phyloP scores from a whole-genome alignment of 352 stramenopile genomes.

The Globisporangium radiosum region DNA sequence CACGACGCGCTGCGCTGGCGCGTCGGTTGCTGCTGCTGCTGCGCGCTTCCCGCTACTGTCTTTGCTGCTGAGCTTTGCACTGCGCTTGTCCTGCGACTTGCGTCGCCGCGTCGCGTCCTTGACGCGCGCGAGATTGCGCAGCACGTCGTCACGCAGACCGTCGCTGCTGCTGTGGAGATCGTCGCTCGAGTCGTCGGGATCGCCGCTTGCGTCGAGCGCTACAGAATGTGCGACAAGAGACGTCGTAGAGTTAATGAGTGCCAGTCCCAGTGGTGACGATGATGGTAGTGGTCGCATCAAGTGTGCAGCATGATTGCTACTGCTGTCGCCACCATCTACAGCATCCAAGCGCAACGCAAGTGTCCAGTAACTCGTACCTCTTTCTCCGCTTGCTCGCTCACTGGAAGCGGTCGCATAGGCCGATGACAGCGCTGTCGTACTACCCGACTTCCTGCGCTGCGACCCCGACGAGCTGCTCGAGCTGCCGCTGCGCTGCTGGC shows the following conservation, averaged over 20 bases:
- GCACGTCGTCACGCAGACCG: slow-evolving; percentile 4
- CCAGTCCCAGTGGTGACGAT: slow-evolving; percentile 10
- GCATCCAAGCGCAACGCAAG: slow-evolving; percentile 1
- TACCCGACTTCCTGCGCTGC: slow-evolving; percentile 10
- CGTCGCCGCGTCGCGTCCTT: slow-evolving; percentile 7
- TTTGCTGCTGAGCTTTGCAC: slow-evolving; percentile 12
- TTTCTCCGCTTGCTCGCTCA: neutral
- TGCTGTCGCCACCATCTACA: slow-evolving; percentile 11
- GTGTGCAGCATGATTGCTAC: neutral
- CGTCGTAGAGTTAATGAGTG: slow-evolving; percentile 49
- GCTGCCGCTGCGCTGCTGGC: slow-evolving; percentile 17
- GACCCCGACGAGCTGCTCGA: slow-evolving; percentile 5
- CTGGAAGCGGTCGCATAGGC: neutral
- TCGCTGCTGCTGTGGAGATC: slow-evolving; percentile 20
- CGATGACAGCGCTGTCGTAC: slow-evolving; percentile 1
- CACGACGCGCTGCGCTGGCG: slow-evolving; percentile 15
- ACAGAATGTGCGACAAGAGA: slow-evolving; percentile 41
- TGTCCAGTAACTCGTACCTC: slow-evolving; percentile 10
- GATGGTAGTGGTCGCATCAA: neutral
- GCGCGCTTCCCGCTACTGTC: neutral
- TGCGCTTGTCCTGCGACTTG: slow-evolving; percentile 11
- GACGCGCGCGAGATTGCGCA: neutral
- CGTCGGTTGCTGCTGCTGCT: slow-evolving; percentile 8
- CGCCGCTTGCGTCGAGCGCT: slow-evolving; percentile 20
- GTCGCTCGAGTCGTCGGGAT: slow-evolving; percentile 3